These are phyloP conservation scores for Scheffersomyces stipitis DNA, from an alignment of 805 yeast genomes.

Conservation along the genomic window DNA sequence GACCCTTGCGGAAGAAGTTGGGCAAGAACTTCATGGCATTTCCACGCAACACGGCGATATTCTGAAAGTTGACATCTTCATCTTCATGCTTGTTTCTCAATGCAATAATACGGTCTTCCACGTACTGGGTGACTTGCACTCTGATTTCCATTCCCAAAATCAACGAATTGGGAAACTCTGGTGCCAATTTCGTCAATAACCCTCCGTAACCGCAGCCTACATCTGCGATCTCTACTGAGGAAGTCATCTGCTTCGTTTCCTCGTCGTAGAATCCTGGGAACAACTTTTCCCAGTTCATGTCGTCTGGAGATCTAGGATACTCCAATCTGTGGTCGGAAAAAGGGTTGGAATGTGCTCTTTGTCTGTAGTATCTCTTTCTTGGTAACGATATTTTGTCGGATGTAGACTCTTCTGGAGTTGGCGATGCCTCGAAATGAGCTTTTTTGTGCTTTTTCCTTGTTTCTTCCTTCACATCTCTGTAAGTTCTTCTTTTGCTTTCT, in stretches of 20 bases:
- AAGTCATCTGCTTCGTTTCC: slow-evolving; percentile 40
- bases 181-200: slow-evolving; percentile 73
- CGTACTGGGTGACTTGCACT: slow-evolving; percentile 96
- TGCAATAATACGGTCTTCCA: slow-evolving; percentile 92
- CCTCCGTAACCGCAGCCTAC: slow-evolving; percentile 99
- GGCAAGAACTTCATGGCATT: slow-evolving; percentile 98
- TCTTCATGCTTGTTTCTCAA: slow-evolving; percentile 57
- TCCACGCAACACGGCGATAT: slow-evolving; percentile 87
- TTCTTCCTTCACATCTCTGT: slow-evolving; percentile 48
- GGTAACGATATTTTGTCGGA: slow-evolving; percentile 55
- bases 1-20: slow-evolving; percentile 82
- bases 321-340: slow-evolving; percentile 92
- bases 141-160: slow-evolving; percentile 96
- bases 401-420: slow-evolving; percentile 16
- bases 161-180: slow-evolving; percentile 68
- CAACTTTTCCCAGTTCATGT: slow-evolving; percentile 82
- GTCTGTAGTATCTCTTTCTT: slow-evolving; percentile 84
- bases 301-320: slow-evolving; percentile 77
- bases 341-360: slow-evolving; percentile 97
- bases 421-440: slow-evolving; percentile 42
- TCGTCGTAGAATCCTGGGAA: slow-evolving; percentile 63
- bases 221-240: slow-evolving; percentile 84
- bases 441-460: slow-evolving; percentile 45
- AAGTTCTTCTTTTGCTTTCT: slow-evolving; percentile 47
- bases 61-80: slow-evolving; percentile 56